Evolutionary conservation across 352 stramenopile species (phyloP).

Genomic region (Phytophthora lateralis): DNA sequence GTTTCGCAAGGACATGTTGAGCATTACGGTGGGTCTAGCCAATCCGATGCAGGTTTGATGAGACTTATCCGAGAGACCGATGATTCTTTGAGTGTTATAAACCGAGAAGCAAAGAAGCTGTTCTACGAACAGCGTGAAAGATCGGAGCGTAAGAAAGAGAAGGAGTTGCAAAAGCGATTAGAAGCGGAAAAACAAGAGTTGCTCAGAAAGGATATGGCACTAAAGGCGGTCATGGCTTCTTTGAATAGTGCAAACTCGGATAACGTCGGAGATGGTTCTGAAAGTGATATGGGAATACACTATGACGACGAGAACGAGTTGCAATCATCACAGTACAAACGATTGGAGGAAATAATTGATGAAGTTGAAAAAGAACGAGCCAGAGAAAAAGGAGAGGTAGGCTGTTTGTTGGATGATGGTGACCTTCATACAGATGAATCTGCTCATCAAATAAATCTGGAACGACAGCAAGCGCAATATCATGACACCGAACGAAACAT

Average conservation of each 20-base stretch:
- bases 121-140: constrained; percentile 50
- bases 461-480: background rate
- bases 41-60: constrained; percentile 37
- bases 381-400: constrained; percentile 11
- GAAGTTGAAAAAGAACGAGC: constrained; percentile 42
- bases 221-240: constrained; percentile 40
- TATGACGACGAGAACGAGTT: constrained; percentile 1
- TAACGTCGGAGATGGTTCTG: background rate
- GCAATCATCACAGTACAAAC: constrained; percentile 20
- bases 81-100: constrained; percentile 78
- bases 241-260: constrained; percentile 16
- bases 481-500: background rate
- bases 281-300: constrained; percentile 5
- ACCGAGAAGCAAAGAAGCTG: constrained; percentile 53
- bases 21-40: background rate
- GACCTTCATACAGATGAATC: background rate
- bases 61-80: constrained; percentile 60
- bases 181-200: constrained; percentile 28
- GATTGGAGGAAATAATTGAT: constrained; percentile 57
- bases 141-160: constrained; percentile 20
- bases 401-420: background rate
- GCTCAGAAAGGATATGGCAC: constrained; percentile 24
- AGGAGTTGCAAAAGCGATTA: constrained; percentile 23
- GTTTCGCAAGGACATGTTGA: background rate
- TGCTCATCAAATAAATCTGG: background rate